These are phyloP conservation scores for Phylloporus arenicola DNA, from an alignment of 768 basidiomycete genomes.

Conservation along the genomic window DNA sequence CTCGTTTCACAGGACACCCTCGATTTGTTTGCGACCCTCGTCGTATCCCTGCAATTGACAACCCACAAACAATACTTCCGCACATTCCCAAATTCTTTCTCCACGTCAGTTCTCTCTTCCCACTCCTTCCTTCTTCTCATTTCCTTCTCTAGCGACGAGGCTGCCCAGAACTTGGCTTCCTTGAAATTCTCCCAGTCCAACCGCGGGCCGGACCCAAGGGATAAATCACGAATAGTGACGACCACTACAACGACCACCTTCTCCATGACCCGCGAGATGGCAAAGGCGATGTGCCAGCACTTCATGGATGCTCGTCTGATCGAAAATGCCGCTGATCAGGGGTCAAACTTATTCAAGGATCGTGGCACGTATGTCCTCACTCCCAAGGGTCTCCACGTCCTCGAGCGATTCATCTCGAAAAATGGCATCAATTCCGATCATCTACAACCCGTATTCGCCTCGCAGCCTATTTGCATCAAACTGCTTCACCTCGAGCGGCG, in stretches of 20 bases:
- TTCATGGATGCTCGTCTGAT: slow-evolving; percentile 99
- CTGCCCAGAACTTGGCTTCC: slow-evolving; percentile 85
- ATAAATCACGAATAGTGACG: slow-evolving; percentile 95
- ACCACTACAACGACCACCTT: slow-evolving; percentile 99
- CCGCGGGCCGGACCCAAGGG: slow-evolving; percentile 96
- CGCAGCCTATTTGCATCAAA: slow-evolving; percentile 96
- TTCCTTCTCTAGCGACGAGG: slow-evolving; percentile 72
- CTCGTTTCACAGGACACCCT: slow-evolving; percentile 73
- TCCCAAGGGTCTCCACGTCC: slow-evolving; percentile 95
- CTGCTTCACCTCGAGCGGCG: slow-evolving; percentile 94
- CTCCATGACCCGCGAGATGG: slow-evolving; percentile 99
- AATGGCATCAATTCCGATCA: slow-evolving; percentile 97
- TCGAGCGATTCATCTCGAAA: slow-evolving; percentile 99
- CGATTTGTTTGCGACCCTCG: slow-evolving; percentile 94
- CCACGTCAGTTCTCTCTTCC: slow-evolving; percentile 61
- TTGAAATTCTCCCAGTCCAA: slow-evolving; percentile 99
- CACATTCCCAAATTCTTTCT: slow-evolving; percentile 89
- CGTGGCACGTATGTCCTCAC: slow-evolving; percentile 94
- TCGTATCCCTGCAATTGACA: slow-evolving; percentile 85
- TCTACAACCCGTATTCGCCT: slow-evolving; percentile 80
- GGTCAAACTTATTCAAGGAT: slow-evolving; percentile 91
- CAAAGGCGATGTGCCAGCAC: slow-evolving; percentile 98
- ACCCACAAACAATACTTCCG: slow-evolving; percentile 96
- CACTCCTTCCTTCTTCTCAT: slow-evolving; percentile 8
- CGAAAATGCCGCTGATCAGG: slow-evolving; percentile 91